These are phyloP conservation scores for Phyllosticta citribraziliensis DNA, from an alignment of 2,329 filamentous ascomycete species.

Conservation along the genomic window DNA sequence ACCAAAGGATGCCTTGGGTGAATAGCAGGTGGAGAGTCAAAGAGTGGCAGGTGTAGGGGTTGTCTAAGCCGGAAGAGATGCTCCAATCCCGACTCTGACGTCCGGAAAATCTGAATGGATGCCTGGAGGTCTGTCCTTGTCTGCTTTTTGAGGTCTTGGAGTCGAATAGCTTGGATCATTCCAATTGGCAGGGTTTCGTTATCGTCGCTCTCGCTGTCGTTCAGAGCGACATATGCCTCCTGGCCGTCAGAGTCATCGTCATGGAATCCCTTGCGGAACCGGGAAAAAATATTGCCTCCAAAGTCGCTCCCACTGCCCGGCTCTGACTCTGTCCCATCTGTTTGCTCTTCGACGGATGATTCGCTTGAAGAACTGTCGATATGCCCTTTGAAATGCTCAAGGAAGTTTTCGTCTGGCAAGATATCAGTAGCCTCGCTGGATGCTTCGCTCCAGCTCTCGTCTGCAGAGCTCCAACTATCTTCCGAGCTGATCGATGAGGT, in stretches of 20 bases:
- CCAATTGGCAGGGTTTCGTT: no score
- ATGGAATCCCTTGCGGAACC: neutral
- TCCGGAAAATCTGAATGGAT: neutral
- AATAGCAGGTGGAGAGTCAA: slow-evolving; percentile 12
- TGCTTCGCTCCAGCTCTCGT: neutral
- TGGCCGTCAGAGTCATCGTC: neutral
- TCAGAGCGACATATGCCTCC: neutral
- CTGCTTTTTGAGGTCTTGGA: neutral
- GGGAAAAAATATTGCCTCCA: neutral
- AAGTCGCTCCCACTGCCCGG: neutral
- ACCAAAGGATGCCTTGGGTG: slow-evolving; percentile 12
- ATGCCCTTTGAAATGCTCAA: neutral
- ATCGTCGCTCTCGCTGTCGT: neutral
- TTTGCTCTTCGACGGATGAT: neutral
- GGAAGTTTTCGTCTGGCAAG: neutral
- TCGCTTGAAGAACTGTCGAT: neutral
- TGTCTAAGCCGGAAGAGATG: neutral
- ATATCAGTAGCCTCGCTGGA: neutral
- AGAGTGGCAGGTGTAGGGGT: neutral
- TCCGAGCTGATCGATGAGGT: neutral
- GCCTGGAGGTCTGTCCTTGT: neutral
- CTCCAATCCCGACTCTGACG: neutral
- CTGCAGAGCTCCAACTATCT: neutral
- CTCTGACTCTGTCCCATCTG: neutral
- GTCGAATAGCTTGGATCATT: no score